A percentile compares a stretch with the other conserved stretches of the same genome.
Evolutionary conservation across 2,329 filamentous ascomycete species (phyloP).

Genomic region (Colletotrichum limetticola): DNA sequence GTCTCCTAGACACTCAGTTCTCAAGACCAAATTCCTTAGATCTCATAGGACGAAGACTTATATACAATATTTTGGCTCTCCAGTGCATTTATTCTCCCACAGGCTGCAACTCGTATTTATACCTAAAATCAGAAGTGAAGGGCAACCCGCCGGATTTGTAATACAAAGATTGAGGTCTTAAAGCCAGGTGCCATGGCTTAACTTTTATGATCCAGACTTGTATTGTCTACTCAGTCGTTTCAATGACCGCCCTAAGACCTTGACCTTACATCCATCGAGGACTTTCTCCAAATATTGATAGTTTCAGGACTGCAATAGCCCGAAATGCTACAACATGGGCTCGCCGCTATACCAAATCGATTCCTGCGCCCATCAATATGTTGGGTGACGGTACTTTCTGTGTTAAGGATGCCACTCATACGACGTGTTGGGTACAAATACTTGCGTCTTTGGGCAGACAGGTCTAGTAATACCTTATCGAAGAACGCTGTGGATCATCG

Average conservation of each 20-base stretch:
- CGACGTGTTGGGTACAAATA: neutral
- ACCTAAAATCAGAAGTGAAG: neutral
- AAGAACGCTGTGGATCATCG: neutral
- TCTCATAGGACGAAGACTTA: neutral
- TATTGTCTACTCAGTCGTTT: neutral
- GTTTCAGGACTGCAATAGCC: neutral
- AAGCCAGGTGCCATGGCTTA: neutral
- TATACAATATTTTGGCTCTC: neutral
- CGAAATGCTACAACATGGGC: neutral
- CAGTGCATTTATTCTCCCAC: neutral
- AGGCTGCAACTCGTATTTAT: neutral
- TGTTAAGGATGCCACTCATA: neutral
- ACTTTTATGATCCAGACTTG: neutral
- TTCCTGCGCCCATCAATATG: neutral
- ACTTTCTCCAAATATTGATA: neutral
- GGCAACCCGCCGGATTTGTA: neutral
- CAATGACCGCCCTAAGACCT: neutral
- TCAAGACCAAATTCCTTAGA: neutral
- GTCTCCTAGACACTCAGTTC: no score
- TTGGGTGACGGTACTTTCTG: neutral
- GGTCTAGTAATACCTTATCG: neutral
- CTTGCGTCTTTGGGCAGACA: neutral
- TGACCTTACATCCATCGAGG: neutral
- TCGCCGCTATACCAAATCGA: neutral
- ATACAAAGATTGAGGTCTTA: neutral